Evolutionary conservation across 2,329 filamentous ascomycete genomes (phyloP).

Genomic region (Calonectria honghensis): DNA sequence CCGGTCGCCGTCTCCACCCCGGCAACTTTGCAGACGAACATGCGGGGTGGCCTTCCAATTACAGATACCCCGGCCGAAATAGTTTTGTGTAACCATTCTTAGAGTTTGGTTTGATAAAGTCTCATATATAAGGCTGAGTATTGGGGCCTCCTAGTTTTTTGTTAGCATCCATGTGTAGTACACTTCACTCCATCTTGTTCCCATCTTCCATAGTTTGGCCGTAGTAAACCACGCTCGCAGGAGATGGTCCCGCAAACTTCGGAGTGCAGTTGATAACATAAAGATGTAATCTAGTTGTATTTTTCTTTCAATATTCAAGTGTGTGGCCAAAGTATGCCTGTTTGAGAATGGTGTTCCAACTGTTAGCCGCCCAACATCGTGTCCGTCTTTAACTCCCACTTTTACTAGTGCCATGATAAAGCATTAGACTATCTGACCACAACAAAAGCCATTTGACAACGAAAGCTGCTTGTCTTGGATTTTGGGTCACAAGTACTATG

Average conservation of each 20-base stretch:
- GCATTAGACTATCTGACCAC: background rate
- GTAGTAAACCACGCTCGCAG: background rate
- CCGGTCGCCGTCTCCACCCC: constrained; percentile 29
- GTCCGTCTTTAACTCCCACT: background rate
- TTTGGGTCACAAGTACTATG: background rate
- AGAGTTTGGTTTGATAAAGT: background rate
- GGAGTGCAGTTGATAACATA: background rate
- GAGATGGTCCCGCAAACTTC: background rate
- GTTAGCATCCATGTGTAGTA: too few relatives aligned
- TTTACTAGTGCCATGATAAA: background rate
- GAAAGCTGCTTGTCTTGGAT: background rate
- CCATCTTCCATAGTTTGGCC: background rate
- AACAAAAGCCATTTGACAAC: background rate
- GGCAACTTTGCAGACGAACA: background rate
- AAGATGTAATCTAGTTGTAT: background rate
- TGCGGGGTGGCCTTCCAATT: constrained; percentile 15
- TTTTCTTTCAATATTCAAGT: background rate
- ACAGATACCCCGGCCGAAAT: background rate
- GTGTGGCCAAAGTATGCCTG: background rate
- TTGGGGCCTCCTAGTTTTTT: background rate
- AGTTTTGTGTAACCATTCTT: background rate
- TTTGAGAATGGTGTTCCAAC: background rate
- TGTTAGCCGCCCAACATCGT: background rate
- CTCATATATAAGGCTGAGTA: background rate
- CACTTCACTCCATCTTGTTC: background rate